Evolutionary conservation across 2,329 filamentous ascomycete genomes (phyloP).

Genomic region (Thielaviopsis euricoi): DNA sequence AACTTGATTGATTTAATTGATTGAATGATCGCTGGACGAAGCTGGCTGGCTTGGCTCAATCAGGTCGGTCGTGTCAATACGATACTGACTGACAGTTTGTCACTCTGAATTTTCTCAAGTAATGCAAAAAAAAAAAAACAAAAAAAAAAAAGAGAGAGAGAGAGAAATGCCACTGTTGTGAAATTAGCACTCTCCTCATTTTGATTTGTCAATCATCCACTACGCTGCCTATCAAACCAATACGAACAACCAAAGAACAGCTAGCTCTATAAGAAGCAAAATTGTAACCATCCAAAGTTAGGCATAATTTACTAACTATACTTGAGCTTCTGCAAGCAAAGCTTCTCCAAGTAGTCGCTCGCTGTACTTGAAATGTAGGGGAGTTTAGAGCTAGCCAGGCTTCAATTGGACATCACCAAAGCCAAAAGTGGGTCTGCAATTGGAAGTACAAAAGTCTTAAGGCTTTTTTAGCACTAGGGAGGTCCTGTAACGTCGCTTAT

Average conservation of each 20-base stretch:
- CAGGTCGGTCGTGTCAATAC: no score
- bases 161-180: no score
- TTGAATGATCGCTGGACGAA: not conserved
- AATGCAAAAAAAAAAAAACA: no score
- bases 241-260: not conserved
- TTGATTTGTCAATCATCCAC: not conserved
- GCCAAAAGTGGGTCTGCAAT: not conserved
- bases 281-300: not conserved
- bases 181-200: not conserved
- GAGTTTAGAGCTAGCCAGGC: not conserved
- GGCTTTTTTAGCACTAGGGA: not conserved
- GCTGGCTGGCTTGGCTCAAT: not conserved
- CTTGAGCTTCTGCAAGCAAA: not conserved
- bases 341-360: not conserved
- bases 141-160: no score
- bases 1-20: no score
- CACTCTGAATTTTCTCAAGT: not conserved
- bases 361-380: not conserved
- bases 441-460: not conserved
- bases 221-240: no score
- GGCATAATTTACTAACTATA: no score
- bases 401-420: not conserved
- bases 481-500: not conserved
- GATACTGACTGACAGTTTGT: not conserved
- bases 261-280: not conserved